These are phyloP conservation scores for Trypanosomatidae sp. DNA, from an alignment of 208 protist genomes.

Conservation along the genomic window DNA sequence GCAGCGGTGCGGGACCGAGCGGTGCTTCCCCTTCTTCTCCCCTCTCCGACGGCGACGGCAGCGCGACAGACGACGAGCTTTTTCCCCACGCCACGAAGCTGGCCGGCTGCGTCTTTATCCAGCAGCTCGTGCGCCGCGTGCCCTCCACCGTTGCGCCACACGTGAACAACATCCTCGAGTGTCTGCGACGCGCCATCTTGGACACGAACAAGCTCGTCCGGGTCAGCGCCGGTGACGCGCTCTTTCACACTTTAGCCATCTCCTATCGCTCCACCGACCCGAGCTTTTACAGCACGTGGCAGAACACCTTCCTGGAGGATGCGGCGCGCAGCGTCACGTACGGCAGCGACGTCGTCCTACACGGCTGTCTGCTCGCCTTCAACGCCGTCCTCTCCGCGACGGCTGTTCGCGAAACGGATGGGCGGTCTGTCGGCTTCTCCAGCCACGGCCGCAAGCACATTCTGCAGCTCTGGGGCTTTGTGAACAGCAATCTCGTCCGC, in stretches of 20 bases:
- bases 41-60: not conserved
- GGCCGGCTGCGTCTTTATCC: conserved; percentile 68
- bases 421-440: conserved; percentile 44
- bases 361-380: conserved; percentile 67
- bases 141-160: conserved; percentile 57
- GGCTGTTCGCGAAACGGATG: conserved; percentile 33
- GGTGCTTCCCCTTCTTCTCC: not conserved
- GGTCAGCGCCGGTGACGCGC: conserved; percentile 36
- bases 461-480: conserved; percentile 59
- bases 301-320: conserved; percentile 62
- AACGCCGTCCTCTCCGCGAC: conserved; percentile 77
- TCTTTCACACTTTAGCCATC: conserved; percentile 59
- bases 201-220: conserved; percentile 48
- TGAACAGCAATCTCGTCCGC: conserved; percentile 43
- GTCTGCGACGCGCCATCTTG: conserved; percentile 51
- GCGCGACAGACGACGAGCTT: conserved; percentile 8
- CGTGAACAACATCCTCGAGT: conserved; percentile 53
- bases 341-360: conserved; percentile 38
- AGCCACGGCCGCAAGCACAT: conserved; percentile 31
- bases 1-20: not conserved
- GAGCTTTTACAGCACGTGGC: conserved; percentile 50
- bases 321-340: conserved; percentile 42
- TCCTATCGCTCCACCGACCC: conserved; percentile 63
- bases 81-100: conserved; percentile 56
- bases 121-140: conserved; percentile 65